Base-by-base conservation (phyloP, 768 basidiomycete genomes). In the Mrakia blollopis region DNA sequence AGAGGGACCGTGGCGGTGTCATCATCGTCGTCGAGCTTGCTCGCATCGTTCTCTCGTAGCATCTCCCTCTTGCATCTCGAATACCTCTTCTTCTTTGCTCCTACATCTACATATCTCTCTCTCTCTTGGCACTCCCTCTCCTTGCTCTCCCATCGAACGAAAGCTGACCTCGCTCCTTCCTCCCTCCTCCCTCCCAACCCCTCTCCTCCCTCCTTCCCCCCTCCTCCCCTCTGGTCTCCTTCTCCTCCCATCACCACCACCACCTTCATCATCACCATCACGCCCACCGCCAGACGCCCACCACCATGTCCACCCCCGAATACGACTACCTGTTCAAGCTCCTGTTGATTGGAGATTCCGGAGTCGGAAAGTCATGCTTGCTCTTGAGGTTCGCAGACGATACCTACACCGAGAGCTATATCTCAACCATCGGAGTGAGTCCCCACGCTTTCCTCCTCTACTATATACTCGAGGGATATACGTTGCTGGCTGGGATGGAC, bases 311-410 rank as follows among this genome's bases (percentile, higher is more conserved):
- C 83, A 92, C 92, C 83, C 91, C 90, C 87, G 92, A 93, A 85
- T 94, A 94, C 89, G 93, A 94, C 86, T 94, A 91, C 82, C 92
- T 94, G 84, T 94, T 94, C 88, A 94, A 94, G 87, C 91, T 94
- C 78, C 90, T 94, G 83, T 91, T 94, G 86, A 94, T 94, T 80
- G 93, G 92, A 76, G 91, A 94, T 86, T 93, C 92, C 35, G 77
- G 77, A 61, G 77, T 78, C 30, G 77, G 77, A 41, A 78, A 78
- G 73, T 78, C 77, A 35, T 78, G 77, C 54, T 67, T 78, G 23
- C 73, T 78, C 16, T 60, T 78, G n/a, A 67, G 77, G 52, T 78
- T 78, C 47, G 77, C 77, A 16, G 77, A 78, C 52, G 77, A 78
- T 47, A 78, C 77, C 65, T 78, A 78, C 77, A 78, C 77, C 3